Evolutionary conservation across 441 rosid genomes (phyloP).

Genomic region (Mallotus japonicus): DNA sequence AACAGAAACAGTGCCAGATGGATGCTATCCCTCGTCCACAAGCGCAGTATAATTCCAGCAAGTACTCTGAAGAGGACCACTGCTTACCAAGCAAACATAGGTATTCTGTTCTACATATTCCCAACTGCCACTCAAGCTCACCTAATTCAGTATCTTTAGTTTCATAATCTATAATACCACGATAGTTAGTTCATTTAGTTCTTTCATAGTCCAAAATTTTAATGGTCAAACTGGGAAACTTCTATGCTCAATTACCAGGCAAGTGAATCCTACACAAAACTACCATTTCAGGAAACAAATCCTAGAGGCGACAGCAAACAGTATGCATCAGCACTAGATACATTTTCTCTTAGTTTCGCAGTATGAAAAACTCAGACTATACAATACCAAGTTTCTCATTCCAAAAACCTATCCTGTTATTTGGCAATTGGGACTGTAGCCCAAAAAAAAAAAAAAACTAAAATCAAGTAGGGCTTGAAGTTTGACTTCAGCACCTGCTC

Average conservation of each 20-base stretch:
- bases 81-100: not conserved
- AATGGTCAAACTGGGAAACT: constrained; percentile 1
- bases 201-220: not conserved
- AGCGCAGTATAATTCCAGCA: not conserved
- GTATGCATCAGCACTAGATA: too few relatives aligned
- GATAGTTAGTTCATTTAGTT: not conserved
- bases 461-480: not conserved
- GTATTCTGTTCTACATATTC: not conserved
- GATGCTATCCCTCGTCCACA: not conserved
- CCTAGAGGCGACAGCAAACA: too few relatives aligned
- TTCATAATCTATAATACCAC: not conserved
- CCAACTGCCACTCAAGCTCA: constrained; percentile 1
- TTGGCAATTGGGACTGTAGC: too few relatives aligned
- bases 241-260: not conserved
- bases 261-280: too few relatives aligned
- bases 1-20: not conserved
- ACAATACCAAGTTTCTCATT: not conserved
- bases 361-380: too few relatives aligned
- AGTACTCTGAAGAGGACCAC: not conserved
- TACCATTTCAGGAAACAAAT: not conserved
- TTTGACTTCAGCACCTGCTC: not conserved
- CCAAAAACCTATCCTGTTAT: not conserved
- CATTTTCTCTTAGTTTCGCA: too few relatives aligned
- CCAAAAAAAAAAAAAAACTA: too few relatives aligned
- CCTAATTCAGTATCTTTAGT: not conserved